phyloP scores from a whole-genome alignment of 768 basidiomycete species.

The Cantharellus anzutake region DNA sequence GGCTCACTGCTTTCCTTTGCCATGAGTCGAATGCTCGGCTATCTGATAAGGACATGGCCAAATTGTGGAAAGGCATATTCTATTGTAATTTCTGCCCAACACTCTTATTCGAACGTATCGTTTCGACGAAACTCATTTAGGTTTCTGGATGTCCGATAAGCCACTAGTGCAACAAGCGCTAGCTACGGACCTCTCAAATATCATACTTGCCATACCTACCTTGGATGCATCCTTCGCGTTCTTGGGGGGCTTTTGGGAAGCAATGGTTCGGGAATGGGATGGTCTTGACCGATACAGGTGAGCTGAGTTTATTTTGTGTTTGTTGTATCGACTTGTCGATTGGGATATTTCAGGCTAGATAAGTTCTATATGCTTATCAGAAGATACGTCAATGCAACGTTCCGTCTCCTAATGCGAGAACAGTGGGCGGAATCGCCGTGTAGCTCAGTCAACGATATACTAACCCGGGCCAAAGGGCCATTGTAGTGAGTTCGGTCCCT shows the following conservation, averaged over 20 bases:
- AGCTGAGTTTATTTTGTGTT: neutral
- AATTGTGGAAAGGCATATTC: conserved; percentile 95
- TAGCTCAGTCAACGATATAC: conserved; percentile 46
- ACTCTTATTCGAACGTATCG: neutral
- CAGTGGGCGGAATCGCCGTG: conserved; percentile 45
- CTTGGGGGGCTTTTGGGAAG: conserved; percentile 78
- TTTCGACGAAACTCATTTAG: conserved; percentile 21
- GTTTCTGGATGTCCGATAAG: conserved; percentile 99
- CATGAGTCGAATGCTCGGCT: conserved; percentile 37
- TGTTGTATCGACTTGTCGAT: neutral
- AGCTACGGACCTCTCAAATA: conserved; percentile 65
- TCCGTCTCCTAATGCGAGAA: conserved; percentile 51
- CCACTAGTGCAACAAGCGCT: conserved; percentile 88
- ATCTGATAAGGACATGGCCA: conserved; percentile 61
- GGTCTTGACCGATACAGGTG: conserved; percentile 82
- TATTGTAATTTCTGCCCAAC: conserved; percentile 45
- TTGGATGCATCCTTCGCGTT: conserved; percentile 47
- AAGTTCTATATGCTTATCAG: conserved; percentile 95
- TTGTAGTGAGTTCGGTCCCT: conserved; percentile 38
- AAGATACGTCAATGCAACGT: conserved; percentile 69
- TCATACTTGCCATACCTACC: conserved; percentile 49
- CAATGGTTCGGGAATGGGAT: conserved; percentile 80
- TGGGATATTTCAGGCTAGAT: conserved; percentile 46
- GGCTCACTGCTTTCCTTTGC: conserved; percentile 62
- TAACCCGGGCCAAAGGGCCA: conserved; percentile 53